Evolutionary conservation across 768 basidiomycete species (phyloP), one percentile per base, ranked within the genome.

Genomic region (Clitopilus passeckerianus): DNA sequence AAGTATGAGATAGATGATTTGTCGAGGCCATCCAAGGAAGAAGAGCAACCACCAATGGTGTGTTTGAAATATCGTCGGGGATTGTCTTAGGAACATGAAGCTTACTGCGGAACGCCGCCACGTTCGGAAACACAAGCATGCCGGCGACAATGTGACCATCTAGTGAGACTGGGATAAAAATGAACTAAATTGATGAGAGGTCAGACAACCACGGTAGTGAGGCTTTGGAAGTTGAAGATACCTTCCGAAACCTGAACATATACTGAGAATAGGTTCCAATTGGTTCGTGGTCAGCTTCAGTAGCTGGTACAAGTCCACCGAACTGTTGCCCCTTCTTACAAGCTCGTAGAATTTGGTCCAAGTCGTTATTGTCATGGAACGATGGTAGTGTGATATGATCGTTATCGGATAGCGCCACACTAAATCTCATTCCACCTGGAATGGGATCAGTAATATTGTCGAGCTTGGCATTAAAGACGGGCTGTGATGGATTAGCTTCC

Each of bases 81-180:
- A 77, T 60, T n/a, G 76, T 71, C 1, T 46, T 14, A 0, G 80
- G 81, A 1, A 85, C 76, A 41, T 74, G 18, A 18, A 50, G 9
- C n/a, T 23, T 18, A 2, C n/a, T 9, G 12, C 20, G 20, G 52
- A 85, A 72, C 14, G 71, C 65, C 5, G 66, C 69, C 53, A 67
- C 66, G n/a, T 84, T 68, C 20, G 83, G 76, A 62, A 86, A 82
- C n/a, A 90, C 64, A n/a, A 90, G 41, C 33, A 88, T 74, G 34
- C 83, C 67, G 7, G 82, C 89, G 14, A 79, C 75, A 53, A 81
- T 70, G 34, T 72, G 69, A 23, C 71, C 71, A 61, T 86, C 83
- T 52, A 86, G 68, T 44, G 66, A 68, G 0, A 84, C 64, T 23
- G 83, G 78, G 10, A 82, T 69, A 55, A 80, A 71, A 50, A 81